Percentiles rank a stretch among this genome's conserved stretches.
Evolutionary conservation across 1,139 yeast genomes (phyloP).

Genomic region (Hemisphaericaspora xylofermentans): DNA sequence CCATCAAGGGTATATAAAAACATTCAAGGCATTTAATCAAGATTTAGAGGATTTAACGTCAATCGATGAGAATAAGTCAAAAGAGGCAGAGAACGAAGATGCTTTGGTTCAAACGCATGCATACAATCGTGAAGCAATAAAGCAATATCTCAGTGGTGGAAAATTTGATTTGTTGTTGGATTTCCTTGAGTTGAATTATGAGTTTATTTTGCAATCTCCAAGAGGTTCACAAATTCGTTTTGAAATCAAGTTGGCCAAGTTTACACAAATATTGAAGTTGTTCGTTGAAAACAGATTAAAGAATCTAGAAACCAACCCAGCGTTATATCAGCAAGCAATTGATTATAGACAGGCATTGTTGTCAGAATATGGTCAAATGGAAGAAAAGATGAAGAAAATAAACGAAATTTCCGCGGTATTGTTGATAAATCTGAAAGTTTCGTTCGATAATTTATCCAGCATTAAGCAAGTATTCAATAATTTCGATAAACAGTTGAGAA

Average conservation of each 20-base stretch:
- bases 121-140: constrained; percentile 50
- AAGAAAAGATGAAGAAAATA: constrained; percentile 17
- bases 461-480: constrained; percentile 21
- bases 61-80: constrained; percentile 16
- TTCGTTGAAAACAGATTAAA: constrained; percentile 23
- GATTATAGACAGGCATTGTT: constrained; percentile 49
- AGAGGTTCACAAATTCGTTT: constrained; percentile 48
- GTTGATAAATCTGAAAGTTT: constrained; percentile 24
- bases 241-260: constrained; percentile 51
- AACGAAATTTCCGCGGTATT: constrained; percentile 29
- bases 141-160: constrained; percentile 44
- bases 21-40: constrained; percentile 58
- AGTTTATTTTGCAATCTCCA: constrained; percentile 35
- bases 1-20: constrained; percentile 70
- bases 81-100: constrained; percentile 9
- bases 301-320: constrained; percentile 12
- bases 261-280: constrained; percentile 33
- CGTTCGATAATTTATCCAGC: constrained; percentile 25
- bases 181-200: constrained; percentile 44
- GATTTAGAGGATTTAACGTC: constrained; percentile 41
- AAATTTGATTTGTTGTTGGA: constrained; percentile 49
- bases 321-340: constrained; percentile 23
- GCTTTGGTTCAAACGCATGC: constrained; percentile 35
- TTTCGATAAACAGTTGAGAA: constrained; percentile 20
- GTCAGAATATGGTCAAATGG: constrained; percentile 18